phyloP scores from a whole-genome alignment of 2,329 filamentous ascomycete genomes.

The Drechslerella dactyloides region DNA sequence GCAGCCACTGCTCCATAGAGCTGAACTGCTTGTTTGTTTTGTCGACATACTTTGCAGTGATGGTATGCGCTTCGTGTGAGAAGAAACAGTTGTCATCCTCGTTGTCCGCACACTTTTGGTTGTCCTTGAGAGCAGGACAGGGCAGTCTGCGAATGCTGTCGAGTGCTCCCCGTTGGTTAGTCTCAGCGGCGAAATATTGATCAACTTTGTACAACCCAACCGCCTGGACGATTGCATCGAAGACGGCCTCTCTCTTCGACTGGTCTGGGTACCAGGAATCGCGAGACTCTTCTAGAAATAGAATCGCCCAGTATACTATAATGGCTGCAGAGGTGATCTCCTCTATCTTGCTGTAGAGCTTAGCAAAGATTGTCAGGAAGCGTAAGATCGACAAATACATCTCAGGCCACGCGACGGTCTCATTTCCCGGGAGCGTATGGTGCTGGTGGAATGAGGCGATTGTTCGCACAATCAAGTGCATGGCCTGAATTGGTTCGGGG shows the following conservation, averaged over 20 bases:
- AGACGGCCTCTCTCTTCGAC: neutral
- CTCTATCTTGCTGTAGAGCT: conserved; percentile 3
- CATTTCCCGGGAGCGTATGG: neutral
- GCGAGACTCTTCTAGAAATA: conserved; percentile 17
- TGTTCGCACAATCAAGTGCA: conserved; percentile 11
- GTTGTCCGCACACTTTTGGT: neutral
- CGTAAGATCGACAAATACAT: conserved; percentile 15
- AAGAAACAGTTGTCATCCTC: conserved; percentile 26
- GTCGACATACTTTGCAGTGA: conserved; percentile 7
- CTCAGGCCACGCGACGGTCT: conserved; percentile 6
- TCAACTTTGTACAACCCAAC: conserved; percentile 11
- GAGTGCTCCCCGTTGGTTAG: neutral
- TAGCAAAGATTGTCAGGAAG: conserved; percentile 16
- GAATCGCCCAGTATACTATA: conserved; percentile 30
- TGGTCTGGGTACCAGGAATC: conserved; percentile 25
- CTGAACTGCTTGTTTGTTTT: conserved; percentile 5
- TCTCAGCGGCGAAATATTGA: neutral
- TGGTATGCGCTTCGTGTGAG: conserved; percentile 13
- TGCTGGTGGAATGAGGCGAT: conserved; percentile 24
- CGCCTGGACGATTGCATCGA: conserved; percentile 13
- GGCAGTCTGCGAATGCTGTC: conserved; percentile 5
- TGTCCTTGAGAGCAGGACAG: neutral
- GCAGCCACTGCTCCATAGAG: conserved; percentile 26
- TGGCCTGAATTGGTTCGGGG: neutral
- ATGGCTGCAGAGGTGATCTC: neutral